Conservation (phyloP, 495 filamentous ascomycete genomes). For the Tuber calosporum region DNA sequence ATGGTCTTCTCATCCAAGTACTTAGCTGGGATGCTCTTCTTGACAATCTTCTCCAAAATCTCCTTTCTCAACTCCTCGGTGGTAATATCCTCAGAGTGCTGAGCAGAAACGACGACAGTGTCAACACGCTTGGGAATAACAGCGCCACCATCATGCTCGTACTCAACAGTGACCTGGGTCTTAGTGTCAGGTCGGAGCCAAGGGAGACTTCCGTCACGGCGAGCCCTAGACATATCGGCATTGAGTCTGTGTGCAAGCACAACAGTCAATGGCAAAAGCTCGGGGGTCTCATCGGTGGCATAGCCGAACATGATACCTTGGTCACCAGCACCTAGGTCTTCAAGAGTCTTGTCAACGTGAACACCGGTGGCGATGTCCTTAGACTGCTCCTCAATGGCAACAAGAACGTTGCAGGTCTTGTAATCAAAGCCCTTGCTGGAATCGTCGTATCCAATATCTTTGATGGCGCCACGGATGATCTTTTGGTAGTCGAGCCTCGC, state of each 20-base stretch:
- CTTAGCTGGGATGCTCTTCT: constrained; percentile 82
- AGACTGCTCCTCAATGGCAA: constrained; percentile 98
- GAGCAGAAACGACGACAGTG: constrained; percentile 92
- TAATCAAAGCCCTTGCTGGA: constrained; percentile 98
- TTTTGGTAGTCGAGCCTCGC: constrained; percentile 93
- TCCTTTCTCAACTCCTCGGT: constrained; percentile 90
- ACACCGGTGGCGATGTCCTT: constrained; percentile 98
- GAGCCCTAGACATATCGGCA: constrained; percentile 78
- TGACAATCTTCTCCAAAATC: constrained; percentile 95
- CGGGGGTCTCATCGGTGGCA: constrained; percentile 97
- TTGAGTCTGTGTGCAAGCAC: constrained; percentile 94
- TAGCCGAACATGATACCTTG: constrained; percentile 99
- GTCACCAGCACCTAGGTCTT: constrained; percentile 97
- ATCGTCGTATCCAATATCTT: constrained; percentile 96
- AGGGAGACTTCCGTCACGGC: constrained; percentile 75
- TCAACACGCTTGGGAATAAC: constrained; percentile 88
- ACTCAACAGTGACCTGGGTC: constrained; percentile 98
- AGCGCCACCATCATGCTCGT: constrained; percentile 88
- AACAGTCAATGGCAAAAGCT: constrained; percentile 88
- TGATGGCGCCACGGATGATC: constrained; percentile 88
- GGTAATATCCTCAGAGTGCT: constrained; percentile 81
- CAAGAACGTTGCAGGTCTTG: constrained; percentile 98
- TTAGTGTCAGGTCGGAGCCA: constrained; percentile 98
- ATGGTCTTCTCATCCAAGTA: constrained; percentile 86
- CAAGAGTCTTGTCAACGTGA: constrained; percentile 89